These are phyloP conservation scores for Cadophora sp. DNA, from an alignment of 2,329 filamentous ascomycete species.

Conservation along the genomic window DNA sequence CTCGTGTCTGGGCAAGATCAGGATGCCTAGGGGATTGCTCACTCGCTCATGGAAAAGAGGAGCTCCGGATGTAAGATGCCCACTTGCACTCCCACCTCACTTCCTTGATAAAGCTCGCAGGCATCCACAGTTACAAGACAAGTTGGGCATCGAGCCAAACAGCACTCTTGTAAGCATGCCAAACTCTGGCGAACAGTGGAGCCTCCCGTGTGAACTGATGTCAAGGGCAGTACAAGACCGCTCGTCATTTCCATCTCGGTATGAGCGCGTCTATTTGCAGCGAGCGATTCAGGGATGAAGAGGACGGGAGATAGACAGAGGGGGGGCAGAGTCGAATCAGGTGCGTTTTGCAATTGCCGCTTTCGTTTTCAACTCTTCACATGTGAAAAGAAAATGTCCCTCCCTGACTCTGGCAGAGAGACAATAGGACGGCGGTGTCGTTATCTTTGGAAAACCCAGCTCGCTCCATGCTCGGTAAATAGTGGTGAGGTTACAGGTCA, in stretches of 20 bases:
- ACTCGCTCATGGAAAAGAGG: slow-evolving; percentile 16
- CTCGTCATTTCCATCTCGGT: not conserved
- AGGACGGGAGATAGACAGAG: not conserved
- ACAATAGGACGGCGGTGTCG: not conserved
- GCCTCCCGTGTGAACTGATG: not conserved
- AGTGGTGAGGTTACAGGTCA: slow-evolving; percentile 9
- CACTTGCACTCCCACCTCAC: not conserved
- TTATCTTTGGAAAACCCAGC: not conserved
- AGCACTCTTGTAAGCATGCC: not conserved
- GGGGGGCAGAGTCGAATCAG: slow-evolving; percentile 1
- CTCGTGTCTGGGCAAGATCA: slow-evolving; percentile 7
- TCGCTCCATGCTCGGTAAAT: slow-evolving; percentile 4
- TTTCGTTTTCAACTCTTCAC: slow-evolving; percentile 1
- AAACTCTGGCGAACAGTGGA: slow-evolving; percentile 8
- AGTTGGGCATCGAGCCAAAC: slow-evolving; percentile 29
- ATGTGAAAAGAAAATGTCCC: not conserved
- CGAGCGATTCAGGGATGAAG: slow-evolving; percentile 1
- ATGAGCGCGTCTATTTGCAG: slow-evolving; percentile 16
- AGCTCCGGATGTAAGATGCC: slow-evolving; percentile 9
- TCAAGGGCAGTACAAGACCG: slow-evolving; percentile 4
- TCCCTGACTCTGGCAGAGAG: not conserved
- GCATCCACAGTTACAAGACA: slow-evolving; percentile 27
- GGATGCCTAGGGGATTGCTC: slow-evolving; percentile 10
- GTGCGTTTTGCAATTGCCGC: not conserved
- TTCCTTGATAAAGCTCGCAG: not conserved